phyloP scores from a whole-genome alignment of 139 green algal species.

The Chlorella sp. region DNA sequence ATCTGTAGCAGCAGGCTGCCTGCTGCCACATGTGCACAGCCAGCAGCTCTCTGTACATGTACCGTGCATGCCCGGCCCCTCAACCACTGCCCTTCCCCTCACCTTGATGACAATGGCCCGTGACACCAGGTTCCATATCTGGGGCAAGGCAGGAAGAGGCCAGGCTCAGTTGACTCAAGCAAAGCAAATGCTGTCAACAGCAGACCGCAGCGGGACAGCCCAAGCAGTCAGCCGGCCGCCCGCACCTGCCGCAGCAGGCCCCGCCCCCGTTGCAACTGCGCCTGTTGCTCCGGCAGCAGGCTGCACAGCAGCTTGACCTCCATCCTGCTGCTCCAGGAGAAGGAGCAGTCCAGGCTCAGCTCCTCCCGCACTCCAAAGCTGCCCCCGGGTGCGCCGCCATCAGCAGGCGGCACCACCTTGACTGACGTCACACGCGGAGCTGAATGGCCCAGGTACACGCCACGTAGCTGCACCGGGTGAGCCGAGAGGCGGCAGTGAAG shows the following conservation, averaged over 20 bases:
- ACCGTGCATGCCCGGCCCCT: too few species aligned
- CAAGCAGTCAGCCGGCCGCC: too few species aligned
- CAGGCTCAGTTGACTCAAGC: too few species aligned
- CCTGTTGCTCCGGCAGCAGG: conserved; percentile 2
- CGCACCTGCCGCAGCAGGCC: background rate
- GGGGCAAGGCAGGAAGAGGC: background rate
- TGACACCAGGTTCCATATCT: conserved; percentile 1
- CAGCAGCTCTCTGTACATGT: too few species aligned
- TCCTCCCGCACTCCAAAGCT: background rate
- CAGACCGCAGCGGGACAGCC: too few species aligned
- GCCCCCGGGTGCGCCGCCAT: background rate
- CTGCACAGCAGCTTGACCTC: conserved; percentile 29
- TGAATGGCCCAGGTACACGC: background rate
- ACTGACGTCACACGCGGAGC: background rate
- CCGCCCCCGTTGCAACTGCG: background rate
- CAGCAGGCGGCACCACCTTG: background rate
- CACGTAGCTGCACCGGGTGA: background rate
- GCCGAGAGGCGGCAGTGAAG: background rate
- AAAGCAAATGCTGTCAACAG: too few species aligned
- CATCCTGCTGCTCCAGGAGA: conserved; percentile 24
- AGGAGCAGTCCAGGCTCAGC: conserved; percentile 14
- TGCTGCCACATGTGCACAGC: too few species aligned
- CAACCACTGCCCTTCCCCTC: too few species aligned
- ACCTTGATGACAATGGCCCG: conserved; percentile 22
- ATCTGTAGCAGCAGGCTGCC: too few species aligned